Evolutionary conservation across 2,329 filamentous ascomycete genomes (phyloP).

Genomic region (Hypomyces perniciosus): DNA sequence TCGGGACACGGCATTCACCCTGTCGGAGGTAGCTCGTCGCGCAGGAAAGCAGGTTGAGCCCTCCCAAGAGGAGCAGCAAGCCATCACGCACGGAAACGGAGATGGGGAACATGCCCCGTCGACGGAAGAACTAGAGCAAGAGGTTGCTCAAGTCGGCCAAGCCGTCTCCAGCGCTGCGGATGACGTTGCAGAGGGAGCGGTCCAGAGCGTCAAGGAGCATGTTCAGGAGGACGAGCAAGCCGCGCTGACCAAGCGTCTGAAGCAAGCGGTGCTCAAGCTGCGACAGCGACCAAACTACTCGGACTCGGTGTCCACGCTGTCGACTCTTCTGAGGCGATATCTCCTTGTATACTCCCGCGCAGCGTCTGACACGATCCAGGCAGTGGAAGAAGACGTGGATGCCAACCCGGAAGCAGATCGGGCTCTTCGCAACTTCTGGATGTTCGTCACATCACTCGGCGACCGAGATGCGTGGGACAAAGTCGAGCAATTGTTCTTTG

Average conservation of each 20-base stretch:
- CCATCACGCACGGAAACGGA: slow-evolving; percentile 34
- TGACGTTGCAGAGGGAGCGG: slow-evolving; percentile 53
- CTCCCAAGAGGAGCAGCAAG: slow-evolving; percentile 52
- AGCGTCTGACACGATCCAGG: slow-evolving; percentile 58
- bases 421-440: slow-evolving; percentile 76
- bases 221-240: slow-evolving; percentile 65
- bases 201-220: slow-evolving; percentile 68
- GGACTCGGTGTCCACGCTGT: slow-evolving; percentile 75
- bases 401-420: slow-evolving; percentile 69
- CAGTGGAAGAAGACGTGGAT: slow-evolving; percentile 63
- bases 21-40: slow-evolving; percentile 69
- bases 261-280: slow-evolving; percentile 67
- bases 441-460: slow-evolving; percentile 73
- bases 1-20: slow-evolving; percentile 72
- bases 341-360: slow-evolving; percentile 70
- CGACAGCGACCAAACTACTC: slow-evolving; percentile 75
- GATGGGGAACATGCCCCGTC: slow-evolving; percentile 45
- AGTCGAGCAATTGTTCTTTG: slow-evolving; percentile 61
- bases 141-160: slow-evolving; percentile 50
- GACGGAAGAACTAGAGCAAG: slow-evolving; percentile 57
- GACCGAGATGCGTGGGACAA: slow-evolving; percentile 68
- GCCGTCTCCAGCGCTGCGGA: slow-evolving; percentile 47
- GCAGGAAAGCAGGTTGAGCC: slow-evolving; percentile 70
- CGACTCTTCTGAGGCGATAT: slow-evolving; percentile 71
- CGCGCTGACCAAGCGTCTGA: slow-evolving; percentile 68